A percentile compares a stretch with the other conserved stretches of the same genome.
phyloP scores from a whole-genome alignment of 768 basidiomycete species.

The Boletus tylopilopsis region DNA sequence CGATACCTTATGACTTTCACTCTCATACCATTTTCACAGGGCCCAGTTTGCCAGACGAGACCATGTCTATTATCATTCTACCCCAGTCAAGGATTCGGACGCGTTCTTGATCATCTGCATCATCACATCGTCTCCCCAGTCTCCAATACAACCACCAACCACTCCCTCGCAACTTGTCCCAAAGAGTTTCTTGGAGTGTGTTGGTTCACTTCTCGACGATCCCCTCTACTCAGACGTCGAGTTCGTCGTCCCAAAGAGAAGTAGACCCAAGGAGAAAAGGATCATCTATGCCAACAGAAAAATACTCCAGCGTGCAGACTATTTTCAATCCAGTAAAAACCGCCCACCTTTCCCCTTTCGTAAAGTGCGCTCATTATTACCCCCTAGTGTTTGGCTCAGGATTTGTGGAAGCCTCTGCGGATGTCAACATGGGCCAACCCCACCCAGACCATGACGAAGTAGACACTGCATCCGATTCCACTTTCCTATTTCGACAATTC shows the following conservation, averaged over 20 bases:
- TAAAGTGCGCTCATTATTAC: neutral
- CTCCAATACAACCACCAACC: conserved; percentile 43
- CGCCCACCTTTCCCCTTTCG: neutral
- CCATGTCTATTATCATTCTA: conserved; percentile 56
- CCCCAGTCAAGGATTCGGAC: conserved; percentile 52
- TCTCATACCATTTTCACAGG: conserved; percentile 37
- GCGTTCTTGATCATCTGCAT: conserved; percentile 75
- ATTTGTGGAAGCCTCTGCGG: conserved; percentile 55
- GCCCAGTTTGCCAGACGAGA: conserved; percentile 80
- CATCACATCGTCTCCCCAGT: conserved; percentile 63
- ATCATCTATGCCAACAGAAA: conserved; percentile 67
- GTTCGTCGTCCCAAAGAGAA: conserved; percentile 61
- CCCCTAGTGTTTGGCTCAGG: conserved; percentile 68
- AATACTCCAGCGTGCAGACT: conserved; percentile 67
- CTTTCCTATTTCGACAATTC: conserved; percentile 31
- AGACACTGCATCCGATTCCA: conserved; percentile 52
- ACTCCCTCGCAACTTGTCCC: conserved; percentile 57
- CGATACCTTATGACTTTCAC: neutral
- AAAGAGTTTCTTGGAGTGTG: conserved; percentile 58
- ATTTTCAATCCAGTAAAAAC: conserved; percentile 72
- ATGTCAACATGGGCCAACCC: conserved; percentile 24
- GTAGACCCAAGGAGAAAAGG: conserved; percentile 34
- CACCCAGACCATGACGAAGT: conserved; percentile 32
- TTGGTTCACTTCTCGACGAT: conserved; percentile 76
- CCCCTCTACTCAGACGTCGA: conserved; percentile 83